Evolutionary conservation across 169 alveolate species (phyloP).

Genomic region (Plasmodium malariae): DNA sequence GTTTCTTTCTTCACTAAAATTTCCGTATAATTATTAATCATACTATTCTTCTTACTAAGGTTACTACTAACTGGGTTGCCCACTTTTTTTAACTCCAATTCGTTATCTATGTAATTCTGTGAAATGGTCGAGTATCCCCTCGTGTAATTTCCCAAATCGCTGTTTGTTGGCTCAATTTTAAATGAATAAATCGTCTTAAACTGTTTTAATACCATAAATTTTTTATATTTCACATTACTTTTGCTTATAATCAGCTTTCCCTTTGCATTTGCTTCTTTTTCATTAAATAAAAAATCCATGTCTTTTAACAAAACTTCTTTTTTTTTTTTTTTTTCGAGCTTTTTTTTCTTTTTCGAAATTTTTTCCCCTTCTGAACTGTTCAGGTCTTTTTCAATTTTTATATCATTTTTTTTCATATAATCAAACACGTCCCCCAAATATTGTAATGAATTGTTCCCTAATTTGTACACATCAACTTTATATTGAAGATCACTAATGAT

Average conservation of each 20-base stretch:
- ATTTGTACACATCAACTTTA: conserved; percentile 25
- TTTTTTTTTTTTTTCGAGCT: no score
- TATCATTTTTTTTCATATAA: conserved; percentile 24
- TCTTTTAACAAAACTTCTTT: no score
- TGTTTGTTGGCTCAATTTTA: neutral
- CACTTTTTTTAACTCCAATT: neutral
- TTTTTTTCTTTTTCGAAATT: neutral
- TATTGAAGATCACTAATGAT: conserved; percentile 37
- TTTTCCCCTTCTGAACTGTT: neutral
- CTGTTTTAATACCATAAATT: conserved; percentile 26
- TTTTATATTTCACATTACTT: conserved; percentile 19
- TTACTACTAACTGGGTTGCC: neutral
- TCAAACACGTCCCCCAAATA: conserved; percentile 21
- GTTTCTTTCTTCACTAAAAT: neutral
- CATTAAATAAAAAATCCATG: no score
- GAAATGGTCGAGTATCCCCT: conserved; percentile 6
- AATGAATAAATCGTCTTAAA: conserved; percentile 15
- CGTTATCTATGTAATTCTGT: conserved; percentile 17
- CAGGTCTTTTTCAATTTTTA: neutral
- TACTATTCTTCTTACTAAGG: neutral
- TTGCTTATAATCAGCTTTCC: no score
- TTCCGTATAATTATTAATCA: conserved; percentile 19
- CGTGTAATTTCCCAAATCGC: neutral
- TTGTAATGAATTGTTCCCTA: conserved; percentile 9
- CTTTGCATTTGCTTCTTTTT: no score